These are phyloP conservation scores for Quercus phellos DNA, from an alignment of 331 rosid species.

Conservation along the genomic window DNA sequence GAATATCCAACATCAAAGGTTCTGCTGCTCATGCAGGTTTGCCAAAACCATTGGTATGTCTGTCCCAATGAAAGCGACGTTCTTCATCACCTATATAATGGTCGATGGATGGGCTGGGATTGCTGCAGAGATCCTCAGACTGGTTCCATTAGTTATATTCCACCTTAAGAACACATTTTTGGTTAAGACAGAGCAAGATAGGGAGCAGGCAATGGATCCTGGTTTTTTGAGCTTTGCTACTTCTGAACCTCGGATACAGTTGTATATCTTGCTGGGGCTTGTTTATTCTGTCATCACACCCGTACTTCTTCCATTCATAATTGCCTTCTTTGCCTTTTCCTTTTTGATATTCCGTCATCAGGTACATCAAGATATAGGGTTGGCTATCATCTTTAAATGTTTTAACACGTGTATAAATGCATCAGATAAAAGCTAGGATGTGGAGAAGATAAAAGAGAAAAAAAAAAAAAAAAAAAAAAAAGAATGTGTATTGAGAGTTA, in stretches of 20 bases:
- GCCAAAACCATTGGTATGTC: slow-evolving; percentile 73
- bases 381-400: background rate
- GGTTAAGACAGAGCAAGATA: slow-evolving; percentile 82
- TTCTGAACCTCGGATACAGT: slow-evolving; percentile 82
- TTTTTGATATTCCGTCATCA: slow-evolving; percentile 84
- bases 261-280: slow-evolving; percentile 80
- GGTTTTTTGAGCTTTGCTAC: slow-evolving; percentile 64
- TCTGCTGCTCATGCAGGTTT: slow-evolving; percentile 47
- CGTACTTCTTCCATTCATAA: slow-evolving; percentile 75
- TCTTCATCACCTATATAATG: slow-evolving; percentile 91
- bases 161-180: slow-evolving; percentile 82
- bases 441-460: background rate
- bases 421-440: background rate
- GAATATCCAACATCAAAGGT: slow-evolving; percentile 21
- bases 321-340: slow-evolving; percentile 81
- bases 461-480: background rate
- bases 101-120: slow-evolving; percentile 95
- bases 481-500: no score
- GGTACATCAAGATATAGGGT: slow-evolving; percentile 34
- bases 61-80: slow-evolving; percentile 92
- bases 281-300: slow-evolving; percentile 88
- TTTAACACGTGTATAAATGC: background rate
- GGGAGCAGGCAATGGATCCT: slow-evolving; percentile 76
- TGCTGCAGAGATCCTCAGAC: slow-evolving; percentile 76
- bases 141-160: slow-evolving; percentile 53